phyloP scores from a whole-genome alignment of 257 asterid genomes.

The Leonotis leonurus region DNA sequence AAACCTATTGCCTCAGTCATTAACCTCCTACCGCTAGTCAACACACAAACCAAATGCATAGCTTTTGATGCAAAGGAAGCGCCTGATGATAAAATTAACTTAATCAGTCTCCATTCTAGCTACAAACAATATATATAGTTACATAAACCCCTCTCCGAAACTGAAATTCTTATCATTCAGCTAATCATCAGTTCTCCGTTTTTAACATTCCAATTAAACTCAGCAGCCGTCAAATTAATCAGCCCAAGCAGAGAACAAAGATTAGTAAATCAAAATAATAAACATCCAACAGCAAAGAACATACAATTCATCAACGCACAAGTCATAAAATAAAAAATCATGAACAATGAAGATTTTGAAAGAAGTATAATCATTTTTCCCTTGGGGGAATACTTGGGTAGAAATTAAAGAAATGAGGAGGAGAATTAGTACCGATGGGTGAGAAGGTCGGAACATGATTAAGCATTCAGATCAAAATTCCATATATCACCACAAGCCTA shows the following conservation, averaged over 20 bases:
- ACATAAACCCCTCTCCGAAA: conserved; percentile 5
- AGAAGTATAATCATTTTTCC: too few relatives aligned
- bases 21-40: too few relatives aligned
- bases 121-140: neutral
- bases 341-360: neutral
- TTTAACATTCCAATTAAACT: neutral
- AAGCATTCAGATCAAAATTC: conserved; percentile 12
- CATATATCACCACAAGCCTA: conserved; percentile 1
- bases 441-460: conserved; percentile 9
- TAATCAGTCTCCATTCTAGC: neutral
- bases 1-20: too few relatives aligned
- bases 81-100: neutral
- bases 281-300: neutral
- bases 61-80: too few relatives aligned
- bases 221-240: neutral
- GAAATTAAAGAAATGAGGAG: neutral
- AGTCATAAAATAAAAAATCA: neutral
- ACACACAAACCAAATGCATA: too few relatives aligned
- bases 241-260: conserved; percentile 5
- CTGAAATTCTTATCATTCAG: neutral
- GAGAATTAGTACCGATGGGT: neutral
- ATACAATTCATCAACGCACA: neutral
- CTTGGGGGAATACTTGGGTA: too few relatives aligned
- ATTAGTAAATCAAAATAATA: neutral
- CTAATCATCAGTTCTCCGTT: neutral